Percentiles rank a stretch among this genome's conserved stretches.
phyloP scores from a whole-genome alignment of 257 asterid genomes.

The Nicotiana tomentosiformis region DNA sequence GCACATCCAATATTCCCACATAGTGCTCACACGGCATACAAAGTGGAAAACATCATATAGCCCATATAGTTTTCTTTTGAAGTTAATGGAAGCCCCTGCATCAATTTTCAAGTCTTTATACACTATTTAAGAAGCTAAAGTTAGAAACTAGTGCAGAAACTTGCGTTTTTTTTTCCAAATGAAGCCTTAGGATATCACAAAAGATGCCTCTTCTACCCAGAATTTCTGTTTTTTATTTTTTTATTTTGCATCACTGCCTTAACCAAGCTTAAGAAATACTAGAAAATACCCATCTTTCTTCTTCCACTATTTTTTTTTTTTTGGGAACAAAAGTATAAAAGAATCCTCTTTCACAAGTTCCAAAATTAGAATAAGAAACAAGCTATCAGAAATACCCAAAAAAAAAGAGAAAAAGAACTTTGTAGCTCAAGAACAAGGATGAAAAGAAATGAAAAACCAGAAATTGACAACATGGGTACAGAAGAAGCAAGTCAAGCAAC shows the following conservation, averaged over 20 bases:
- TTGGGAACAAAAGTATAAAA: not conserved
- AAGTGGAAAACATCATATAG: not conserved
- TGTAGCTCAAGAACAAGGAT: not conserved
- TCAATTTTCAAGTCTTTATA: not conserved
- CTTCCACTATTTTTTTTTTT: not conserved
- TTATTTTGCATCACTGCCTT: not conserved
- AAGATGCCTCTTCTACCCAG: not conserved
- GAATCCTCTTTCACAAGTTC: not conserved
- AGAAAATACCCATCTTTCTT: not conserved
- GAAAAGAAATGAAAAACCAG: not conserved
- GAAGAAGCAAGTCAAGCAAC: not conserved
- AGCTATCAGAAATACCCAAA: too few species aligned
- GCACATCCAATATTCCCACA: not conserved
- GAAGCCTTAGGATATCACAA: not conserved
- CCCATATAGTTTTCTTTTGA: not conserved
- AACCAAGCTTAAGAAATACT: not conserved
- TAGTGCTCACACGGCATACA: not conserved
- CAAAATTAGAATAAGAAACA: too few species aligned
- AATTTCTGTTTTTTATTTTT: not conserved
- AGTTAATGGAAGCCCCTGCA: not conserved
- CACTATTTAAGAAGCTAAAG: not conserved
- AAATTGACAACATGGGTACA: slow-evolving; percentile 3
- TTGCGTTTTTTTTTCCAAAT: too few species aligned
- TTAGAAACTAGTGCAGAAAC: not conserved
- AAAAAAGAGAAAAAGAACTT: not conserved